Conservation (phyloP, 768 basidiomycete species). For the Termitomyces sp. region DNA sequence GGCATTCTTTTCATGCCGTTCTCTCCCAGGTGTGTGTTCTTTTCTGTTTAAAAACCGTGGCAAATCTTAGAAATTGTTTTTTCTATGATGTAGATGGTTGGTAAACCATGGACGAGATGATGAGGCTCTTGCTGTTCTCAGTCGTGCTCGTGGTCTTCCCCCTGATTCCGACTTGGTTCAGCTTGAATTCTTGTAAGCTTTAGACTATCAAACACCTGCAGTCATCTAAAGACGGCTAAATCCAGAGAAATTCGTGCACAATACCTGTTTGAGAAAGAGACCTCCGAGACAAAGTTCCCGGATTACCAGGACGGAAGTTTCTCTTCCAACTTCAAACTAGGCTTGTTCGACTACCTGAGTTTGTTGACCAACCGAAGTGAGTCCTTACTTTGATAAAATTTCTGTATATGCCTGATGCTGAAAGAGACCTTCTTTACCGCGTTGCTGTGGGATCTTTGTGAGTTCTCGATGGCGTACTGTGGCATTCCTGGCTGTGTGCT, state of each 20-base stretch:
- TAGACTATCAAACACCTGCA: background rate
- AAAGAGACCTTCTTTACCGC: conserved; percentile 52
- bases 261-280: conserved; percentile 68
- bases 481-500: background rate
- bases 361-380: conserved; percentile 47
- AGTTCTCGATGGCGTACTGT: conserved; percentile 10
- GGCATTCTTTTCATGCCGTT: conserved; percentile 79
- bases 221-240: background rate
- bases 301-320: conserved; percentile 58
- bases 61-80: background rate
- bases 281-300: conserved; percentile 49
- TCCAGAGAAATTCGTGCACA: conserved; percentile 68
- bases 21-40: conserved; percentile 51
- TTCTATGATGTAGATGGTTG: conserved; percentile 47
- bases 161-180: conserved; percentile 61
- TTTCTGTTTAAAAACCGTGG: background rate
- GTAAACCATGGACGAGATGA: conserved; percentile 73
- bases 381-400: background rate
- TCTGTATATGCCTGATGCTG: background rate
- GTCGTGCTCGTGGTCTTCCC: conserved; percentile 49
- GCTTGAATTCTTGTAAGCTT: conserved; percentile 62
- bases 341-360: conserved; percentile 54
- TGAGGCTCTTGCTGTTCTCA: conserved; percentile 62
- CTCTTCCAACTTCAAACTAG: conserved; percentile 55
- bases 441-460: conserved; percentile 56